Base-by-base conservation (phyloP, 139 green algal genomes). In the Haematococcus lacustris region DNA sequence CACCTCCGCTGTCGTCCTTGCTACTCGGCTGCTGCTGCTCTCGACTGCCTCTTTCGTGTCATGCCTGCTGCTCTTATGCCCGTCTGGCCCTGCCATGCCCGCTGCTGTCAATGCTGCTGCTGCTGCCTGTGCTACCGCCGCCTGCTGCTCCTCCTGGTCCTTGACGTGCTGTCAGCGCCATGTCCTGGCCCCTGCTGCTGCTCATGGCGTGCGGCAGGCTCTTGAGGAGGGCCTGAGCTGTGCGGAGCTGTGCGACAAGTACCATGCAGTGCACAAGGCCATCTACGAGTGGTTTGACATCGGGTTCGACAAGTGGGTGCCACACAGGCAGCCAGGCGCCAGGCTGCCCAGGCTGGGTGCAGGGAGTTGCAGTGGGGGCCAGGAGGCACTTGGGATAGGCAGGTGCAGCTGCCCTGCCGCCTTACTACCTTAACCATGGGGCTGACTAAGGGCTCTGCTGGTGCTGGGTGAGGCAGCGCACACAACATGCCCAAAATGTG, bases 261-360 rank as follows among this genome's bases (percentile, higher is more conserved):
- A 98, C 85, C 88, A 98, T 71, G 91, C 89, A 23, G 92, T 98
- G 66, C 94, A 98, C 82, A 84, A 80, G 21, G 80, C 82, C 40
- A 96, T 97, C 77, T 98, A 98, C 76, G 73, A 94, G 35, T 98
- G 94, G 94, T 98, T 98, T 78, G 91, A 93, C 83, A 95, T 96
- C 68, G 76, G 67, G 2, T 98, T 96, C 78, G 94, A 98, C 88
- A 89, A 92, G 61, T 98, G 97, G n/a, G 82, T 93, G 91, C 5
- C 84, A 53, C 43, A 17, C 43, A 28, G 43, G 43, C 9, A 53
- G 43, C 43, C 43, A 53, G 53, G 53, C 26, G n/a, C 53, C 9
- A 26, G 21, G 26, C 53, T n/a, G n/a, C n/a, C n/a, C n/a, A n/a
- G n/a, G n/a, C n/a, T n/a, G n/a, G n/a, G n/a, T n/a, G n/a, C n/a